Conservation (phyloP, 768 basidiomycete species). For the Pisolithus marmoratus region DNA sequence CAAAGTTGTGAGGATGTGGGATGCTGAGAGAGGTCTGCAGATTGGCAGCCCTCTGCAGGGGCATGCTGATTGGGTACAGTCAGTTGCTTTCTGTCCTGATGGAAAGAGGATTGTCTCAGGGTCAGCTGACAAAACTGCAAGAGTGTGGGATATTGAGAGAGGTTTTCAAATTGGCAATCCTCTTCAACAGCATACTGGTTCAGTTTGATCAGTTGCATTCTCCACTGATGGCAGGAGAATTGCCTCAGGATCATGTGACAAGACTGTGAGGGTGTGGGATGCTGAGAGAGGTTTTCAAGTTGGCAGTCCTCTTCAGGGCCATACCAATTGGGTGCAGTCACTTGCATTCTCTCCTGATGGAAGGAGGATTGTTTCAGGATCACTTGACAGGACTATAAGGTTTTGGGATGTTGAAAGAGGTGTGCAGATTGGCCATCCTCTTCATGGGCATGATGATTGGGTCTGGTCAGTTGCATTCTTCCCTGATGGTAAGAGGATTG, state of each 20-base stretch:
- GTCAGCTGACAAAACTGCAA: neutral
- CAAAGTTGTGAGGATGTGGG: too few relatives aligned
- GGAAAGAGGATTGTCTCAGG: constrained; percentile 2
- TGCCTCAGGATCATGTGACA: too few relatives aligned
- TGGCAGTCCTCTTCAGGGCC: too few relatives aligned
- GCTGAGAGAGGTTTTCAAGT: too few relatives aligned
- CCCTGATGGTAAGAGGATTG: constrained; percentile 1
- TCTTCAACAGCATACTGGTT: neutral
- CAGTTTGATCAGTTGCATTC: constrained; percentile 1
- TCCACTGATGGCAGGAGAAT: neutral
- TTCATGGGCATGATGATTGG: neutral
- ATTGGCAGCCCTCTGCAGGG: neutral
- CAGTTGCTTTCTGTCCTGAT: constrained; percentile 7
- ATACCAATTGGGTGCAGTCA: neutral
- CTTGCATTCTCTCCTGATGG: constrained; percentile 1
- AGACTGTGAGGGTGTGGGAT: too few relatives aligned
- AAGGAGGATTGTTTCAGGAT: neutral
- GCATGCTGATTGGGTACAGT: neutral
- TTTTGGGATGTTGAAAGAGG: neutral
- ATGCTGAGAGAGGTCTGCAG: neutral
- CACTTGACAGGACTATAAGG: neutral
- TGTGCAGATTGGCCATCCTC: neutral
- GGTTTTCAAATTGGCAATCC: neutral
- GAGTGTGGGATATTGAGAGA: neutral
- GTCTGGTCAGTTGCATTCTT: constrained; percentile 6